A percentile compares a stretch with the other conserved stretches of the same genome.
Conservation (phyloP, 202 grass and related monocot species). For the Digitaria exilis region DNA sequence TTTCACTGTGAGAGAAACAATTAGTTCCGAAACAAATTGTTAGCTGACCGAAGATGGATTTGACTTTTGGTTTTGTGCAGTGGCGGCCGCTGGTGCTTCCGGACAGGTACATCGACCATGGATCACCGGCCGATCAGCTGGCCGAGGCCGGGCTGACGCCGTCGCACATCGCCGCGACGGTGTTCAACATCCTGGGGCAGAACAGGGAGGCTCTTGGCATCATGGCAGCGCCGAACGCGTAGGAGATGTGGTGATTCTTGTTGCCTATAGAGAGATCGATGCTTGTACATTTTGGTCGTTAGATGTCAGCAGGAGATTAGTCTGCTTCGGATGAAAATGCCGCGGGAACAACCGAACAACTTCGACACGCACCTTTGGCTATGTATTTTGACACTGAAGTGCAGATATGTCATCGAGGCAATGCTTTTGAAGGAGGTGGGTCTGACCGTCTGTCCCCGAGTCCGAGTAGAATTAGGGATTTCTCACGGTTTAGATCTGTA, state of each 20-base stretch:
- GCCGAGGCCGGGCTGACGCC: constrained; percentile 77
- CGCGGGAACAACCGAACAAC: no score
- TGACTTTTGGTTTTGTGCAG: constrained; percentile 45
- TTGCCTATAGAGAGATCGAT: constrained; percentile 6
- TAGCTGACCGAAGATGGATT: not conserved
- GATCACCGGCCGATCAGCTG: constrained; percentile 82
- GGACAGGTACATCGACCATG: constrained; percentile 89
- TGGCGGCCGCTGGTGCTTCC: constrained; percentile 92
- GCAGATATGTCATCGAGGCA: not conserved
- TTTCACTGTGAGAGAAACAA: no score
- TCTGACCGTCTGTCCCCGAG: no score
- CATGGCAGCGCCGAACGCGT: constrained; percentile 54
- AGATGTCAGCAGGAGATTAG: constrained; percentile 22
- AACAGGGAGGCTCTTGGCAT: constrained; percentile 86
- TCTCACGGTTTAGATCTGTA: no score
- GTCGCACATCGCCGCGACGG: constrained; percentile 85
- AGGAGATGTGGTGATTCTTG: not conserved
- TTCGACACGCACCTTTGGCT: not conserved
- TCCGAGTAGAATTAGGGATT: no score
- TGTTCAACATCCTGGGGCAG: constrained; percentile 89
- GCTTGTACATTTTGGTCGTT: constrained; percentile 45
- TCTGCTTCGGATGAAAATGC: constrained; percentile 21
- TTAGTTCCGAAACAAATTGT: no score
- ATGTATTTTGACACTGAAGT: constrained; percentile 15
- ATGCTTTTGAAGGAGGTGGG: not conserved